phyloP scores from a whole-genome alignment of 2,329 filamentous ascomycete genomes.

The Coniochaeta ligniaria region DNA sequence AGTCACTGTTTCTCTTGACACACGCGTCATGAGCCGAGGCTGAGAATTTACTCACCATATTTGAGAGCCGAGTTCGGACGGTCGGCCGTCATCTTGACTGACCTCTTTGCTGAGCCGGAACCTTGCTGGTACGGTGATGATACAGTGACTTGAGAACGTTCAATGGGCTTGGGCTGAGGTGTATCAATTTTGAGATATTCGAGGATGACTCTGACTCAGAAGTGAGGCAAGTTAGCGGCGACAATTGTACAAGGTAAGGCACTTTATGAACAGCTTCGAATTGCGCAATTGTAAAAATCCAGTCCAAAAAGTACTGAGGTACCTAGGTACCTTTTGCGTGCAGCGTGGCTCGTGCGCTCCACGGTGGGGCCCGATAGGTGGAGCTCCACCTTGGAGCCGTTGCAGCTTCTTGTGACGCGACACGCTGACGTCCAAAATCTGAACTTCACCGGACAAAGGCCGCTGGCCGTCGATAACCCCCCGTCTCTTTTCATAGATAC shows the following conservation, averaged over 20 bases:
- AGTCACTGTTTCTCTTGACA: constrained; percentile 39
- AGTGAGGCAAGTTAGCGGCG: not conserved
- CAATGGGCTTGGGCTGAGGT: not conserved
- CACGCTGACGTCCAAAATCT: not conserved
- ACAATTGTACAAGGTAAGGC: not conserved
- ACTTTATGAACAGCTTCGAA: not conserved
- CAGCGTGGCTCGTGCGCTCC: not conserved
- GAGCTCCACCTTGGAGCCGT: not conserved
- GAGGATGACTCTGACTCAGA: not conserved
- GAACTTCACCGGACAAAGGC: not conserved
- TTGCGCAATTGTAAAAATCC: not conserved
- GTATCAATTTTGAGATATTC: not conserved
- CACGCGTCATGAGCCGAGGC: not conserved
- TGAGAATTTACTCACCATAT: constrained; percentile 1
- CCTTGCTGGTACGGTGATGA: not conserved
- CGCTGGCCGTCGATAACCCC: not conserved
- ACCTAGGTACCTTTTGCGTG: not conserved
- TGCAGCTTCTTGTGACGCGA: not conserved
- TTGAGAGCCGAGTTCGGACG: not conserved
- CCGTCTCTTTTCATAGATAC: not conserved
- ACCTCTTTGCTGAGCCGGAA: not conserved
- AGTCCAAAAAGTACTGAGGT: not conserved
- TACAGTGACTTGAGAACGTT: not conserved
- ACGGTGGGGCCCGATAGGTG: not conserved
- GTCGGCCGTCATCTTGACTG: not conserved